Percentiles rank a stretch among this genome's conserved stretches.
Evolutionary conservation across 805 yeast genomes (phyloP).

Genomic region (Saturnispora serradocipensis): DNA sequence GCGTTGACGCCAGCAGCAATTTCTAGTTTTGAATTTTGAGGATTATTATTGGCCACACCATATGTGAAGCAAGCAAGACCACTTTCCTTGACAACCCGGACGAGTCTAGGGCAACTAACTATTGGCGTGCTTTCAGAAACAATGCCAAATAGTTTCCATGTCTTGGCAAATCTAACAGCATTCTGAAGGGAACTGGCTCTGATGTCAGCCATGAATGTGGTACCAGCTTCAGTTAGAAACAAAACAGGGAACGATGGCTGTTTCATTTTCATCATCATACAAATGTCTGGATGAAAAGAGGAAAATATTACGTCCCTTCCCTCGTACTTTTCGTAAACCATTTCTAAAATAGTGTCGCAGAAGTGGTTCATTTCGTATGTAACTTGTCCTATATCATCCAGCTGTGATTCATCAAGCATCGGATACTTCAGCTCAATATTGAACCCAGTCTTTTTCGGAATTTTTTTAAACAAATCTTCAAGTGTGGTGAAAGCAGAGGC

Average conservation of each 20-base stretch:
- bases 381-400: constrained; percentile 78
- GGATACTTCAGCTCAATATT: constrained; percentile 94
- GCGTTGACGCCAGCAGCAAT: constrained; percentile 96
- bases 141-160: constrained; percentile 86
- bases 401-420: constrained; percentile 86
- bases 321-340: constrained; percentile 66
- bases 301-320: constrained; percentile 86
- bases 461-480: constrained; percentile 68
- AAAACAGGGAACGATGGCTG: constrained; percentile 91
- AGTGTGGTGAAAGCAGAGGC: constrained; percentile 89
- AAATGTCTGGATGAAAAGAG: constrained; percentile 90
- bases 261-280: constrained; percentile 74
- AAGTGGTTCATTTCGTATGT: constrained; percentile 77
- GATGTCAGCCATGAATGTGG: constrained; percentile 77
- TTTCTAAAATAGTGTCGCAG: constrained; percentile 77
- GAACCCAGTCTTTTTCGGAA: constrained; percentile 82
- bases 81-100: constrained; percentile 80
- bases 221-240: constrained; percentile 84
- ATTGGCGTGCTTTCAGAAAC: constrained; percentile 84
- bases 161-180: constrained; percentile 82
- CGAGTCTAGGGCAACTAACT: constrained; percentile 82
- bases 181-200: constrained; percentile 83
- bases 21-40: constrained; percentile 74
- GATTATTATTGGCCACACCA: constrained; percentile 76
- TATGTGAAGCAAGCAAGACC: constrained; percentile 92